phyloP scores from a whole-genome alignment of 805 yeast species.

The Saccharomycopsis sp. region DNA sequence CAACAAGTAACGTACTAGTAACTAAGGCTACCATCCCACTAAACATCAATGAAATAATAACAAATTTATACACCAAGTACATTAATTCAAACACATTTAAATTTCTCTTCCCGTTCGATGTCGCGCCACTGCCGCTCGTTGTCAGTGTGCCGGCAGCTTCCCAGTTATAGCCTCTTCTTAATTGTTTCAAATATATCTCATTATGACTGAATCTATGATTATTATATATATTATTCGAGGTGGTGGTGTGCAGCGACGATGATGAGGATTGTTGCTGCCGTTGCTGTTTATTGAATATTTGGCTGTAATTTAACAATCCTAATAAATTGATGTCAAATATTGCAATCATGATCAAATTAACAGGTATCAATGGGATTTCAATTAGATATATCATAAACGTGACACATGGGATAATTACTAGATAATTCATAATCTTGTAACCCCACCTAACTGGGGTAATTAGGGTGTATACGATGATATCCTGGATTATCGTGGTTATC shows the following conservation, averaged over 20 bases:
- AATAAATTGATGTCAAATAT: constrained; percentile 8
- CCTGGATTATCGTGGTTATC: too few species aligned
- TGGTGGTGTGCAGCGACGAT: too few species aligned
- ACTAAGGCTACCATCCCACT: constrained; percentile 1
- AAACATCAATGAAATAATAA: constrained; percentile 9
- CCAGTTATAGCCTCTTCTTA: constrained; percentile 6
- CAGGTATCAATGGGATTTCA: constrained; percentile 11
- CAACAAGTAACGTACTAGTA: constrained; percentile 1
- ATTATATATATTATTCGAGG: constrained; percentile 6
- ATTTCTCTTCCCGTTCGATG: neutral
- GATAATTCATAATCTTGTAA: too few species aligned
- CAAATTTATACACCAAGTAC: constrained; percentile 11
- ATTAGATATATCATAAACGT: constrained; percentile 1
- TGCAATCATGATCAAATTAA: neutral
- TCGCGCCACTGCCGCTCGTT: neutral
- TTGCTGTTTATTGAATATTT: neutral
- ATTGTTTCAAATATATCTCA: constrained; percentile 1
- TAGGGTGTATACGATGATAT: too few species aligned
- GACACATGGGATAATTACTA: too few species aligned
- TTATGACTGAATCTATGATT: constrained; percentile 1
- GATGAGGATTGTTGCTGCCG: too few species aligned
- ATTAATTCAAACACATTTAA: neutral
- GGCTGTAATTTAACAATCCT: constrained; percentile 5
- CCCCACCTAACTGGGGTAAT: too few species aligned
- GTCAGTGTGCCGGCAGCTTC: neutral